These are phyloP conservation scores for Trypanosoma lewisi DNA, from an alignment of 208 protist species.

Conservation along the genomic window DNA sequence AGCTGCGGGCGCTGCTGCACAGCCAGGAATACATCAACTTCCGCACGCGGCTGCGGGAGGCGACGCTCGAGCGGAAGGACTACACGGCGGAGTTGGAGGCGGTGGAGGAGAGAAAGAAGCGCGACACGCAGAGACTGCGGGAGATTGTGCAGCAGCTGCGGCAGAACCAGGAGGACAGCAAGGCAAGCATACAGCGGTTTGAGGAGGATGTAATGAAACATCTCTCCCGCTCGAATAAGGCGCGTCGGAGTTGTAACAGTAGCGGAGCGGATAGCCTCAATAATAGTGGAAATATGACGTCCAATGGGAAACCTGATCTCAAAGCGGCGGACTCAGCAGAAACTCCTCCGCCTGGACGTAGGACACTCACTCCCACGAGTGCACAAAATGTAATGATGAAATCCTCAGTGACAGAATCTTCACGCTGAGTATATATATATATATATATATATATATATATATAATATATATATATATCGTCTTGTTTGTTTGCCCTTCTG, in stretches of 20 bases:
- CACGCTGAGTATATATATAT: constrained; percentile 2
- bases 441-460: constrained; percentile 3
- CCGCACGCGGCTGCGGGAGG: constrained; percentile 54
- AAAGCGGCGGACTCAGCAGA: no score
- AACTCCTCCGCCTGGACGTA: no score
- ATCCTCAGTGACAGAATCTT: no score
- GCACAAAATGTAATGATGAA: no score
- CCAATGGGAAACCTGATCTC: no score
- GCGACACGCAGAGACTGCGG: constrained; percentile 41
- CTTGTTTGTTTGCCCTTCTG: not conserved
- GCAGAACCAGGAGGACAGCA: constrained; percentile 45
- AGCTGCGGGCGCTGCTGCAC: constrained; percentile 58
- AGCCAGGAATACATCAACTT: constrained; percentile 73
- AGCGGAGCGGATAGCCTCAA: not conserved
- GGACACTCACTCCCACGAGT: no score
- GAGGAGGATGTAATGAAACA: constrained; percentile 32
- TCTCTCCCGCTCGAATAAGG: constrained; percentile 1
- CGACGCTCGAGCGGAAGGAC: constrained; percentile 53
- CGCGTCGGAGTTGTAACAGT: not conserved
- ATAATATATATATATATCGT: constrained; percentile 17
- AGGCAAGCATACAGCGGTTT: constrained; percentile 49
- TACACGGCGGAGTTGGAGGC: constrained; percentile 62
- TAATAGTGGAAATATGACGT: not conserved
- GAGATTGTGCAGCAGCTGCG: constrained; percentile 54
- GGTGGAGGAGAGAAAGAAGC: constrained; percentile 58